Conservation (phyloP, 352 stramenopile species). For the Hyphochytrium catenoides region DNA sequence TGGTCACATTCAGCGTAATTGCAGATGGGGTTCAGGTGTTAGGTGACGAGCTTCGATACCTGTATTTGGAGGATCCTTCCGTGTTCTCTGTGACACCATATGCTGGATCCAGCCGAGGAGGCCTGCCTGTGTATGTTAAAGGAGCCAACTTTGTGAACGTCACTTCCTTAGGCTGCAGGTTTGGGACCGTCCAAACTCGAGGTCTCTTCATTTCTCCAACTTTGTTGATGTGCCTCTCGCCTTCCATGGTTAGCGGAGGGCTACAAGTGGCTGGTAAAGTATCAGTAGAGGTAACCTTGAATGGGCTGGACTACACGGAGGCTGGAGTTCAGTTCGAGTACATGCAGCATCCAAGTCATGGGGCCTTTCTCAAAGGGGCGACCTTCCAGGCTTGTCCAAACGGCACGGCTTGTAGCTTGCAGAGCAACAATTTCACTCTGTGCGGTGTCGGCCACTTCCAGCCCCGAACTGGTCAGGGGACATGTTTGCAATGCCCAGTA, state of each 20-base stretch:
- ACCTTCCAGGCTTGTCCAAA: slow-evolving; percentile 51
- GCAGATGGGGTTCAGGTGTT: slow-evolving; percentile 53
- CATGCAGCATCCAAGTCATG: slow-evolving; percentile 24
- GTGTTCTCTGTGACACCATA: slow-evolving; percentile 42
- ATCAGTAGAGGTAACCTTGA: slow-evolving; percentile 48
- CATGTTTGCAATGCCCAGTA: slow-evolving; percentile 72
- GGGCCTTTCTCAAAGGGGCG: no score
- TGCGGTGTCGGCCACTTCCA: slow-evolving; percentile 80
- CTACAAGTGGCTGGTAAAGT: slow-evolving; percentile 24
- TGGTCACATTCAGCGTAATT: slow-evolving; percentile 38
- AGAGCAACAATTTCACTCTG: slow-evolving; percentile 72
- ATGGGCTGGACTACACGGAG: slow-evolving; percentile 51
- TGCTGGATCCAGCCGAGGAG: slow-evolving; percentile 35
- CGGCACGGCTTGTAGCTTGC: slow-evolving; percentile 36
- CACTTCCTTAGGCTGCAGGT: slow-evolving; percentile 54
- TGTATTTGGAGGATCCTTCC: slow-evolving; percentile 57
- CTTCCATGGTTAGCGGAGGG: slow-evolving; percentile 25
- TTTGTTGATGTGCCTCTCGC: slow-evolving; percentile 46
- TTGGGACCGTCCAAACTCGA: slow-evolving; percentile 30
- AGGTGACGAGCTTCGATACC: slow-evolving; percentile 17
- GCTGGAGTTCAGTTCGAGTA: slow-evolving; percentile 47
- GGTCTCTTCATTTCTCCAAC: slow-evolving; percentile 51
- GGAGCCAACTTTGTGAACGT: slow-evolving; percentile 81
- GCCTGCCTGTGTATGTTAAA: slow-evolving; percentile 64
- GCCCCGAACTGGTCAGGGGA: slow-evolving; percentile 33